Conservation (phyloP, 176 grass and related monocot species). For the Ensete ventricosum region DNA sequence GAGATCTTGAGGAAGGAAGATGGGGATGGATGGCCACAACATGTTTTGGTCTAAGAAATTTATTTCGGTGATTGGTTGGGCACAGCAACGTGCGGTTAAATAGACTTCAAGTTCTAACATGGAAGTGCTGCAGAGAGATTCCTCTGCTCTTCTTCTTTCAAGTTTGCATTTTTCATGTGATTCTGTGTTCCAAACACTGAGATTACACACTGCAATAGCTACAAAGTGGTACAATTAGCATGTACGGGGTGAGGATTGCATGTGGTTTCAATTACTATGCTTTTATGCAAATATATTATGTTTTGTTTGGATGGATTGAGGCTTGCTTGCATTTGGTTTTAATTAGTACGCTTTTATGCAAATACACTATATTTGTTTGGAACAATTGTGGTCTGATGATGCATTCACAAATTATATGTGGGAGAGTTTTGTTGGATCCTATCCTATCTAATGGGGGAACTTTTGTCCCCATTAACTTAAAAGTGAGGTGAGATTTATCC, state of each 20-base stretch:
- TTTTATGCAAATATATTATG: too few relatives aligned
- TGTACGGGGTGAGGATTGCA: neutral
- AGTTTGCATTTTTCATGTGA: neutral
- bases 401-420: neutral
- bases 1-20: constrained; percentile 25
- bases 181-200: neutral
- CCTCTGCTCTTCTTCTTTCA: neutral
- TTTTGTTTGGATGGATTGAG: too few relatives aligned
- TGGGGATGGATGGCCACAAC: neutral
- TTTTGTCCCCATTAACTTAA: too few relatives aligned
- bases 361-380: too few relatives aligned
- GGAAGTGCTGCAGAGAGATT: neutral
- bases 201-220: neutral
- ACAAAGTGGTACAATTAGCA: neutral
- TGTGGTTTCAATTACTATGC: neutral
- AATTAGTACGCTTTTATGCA: too few relatives aligned
- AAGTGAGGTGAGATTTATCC: too few relatives aligned
- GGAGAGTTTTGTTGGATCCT: neutral
- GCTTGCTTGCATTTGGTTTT: too few relatives aligned
- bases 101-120: too few relatives aligned
- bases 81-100: too few relatives aligned
- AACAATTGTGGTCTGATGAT: neutral
- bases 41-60: too few relatives aligned
- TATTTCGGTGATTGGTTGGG: too few relatives aligned
- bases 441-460: too few relatives aligned